These are phyloP conservation scores for Tulasnella sp. DNA, from an alignment of 768 basidiomycete species.

Conservation along the genomic window DNA sequence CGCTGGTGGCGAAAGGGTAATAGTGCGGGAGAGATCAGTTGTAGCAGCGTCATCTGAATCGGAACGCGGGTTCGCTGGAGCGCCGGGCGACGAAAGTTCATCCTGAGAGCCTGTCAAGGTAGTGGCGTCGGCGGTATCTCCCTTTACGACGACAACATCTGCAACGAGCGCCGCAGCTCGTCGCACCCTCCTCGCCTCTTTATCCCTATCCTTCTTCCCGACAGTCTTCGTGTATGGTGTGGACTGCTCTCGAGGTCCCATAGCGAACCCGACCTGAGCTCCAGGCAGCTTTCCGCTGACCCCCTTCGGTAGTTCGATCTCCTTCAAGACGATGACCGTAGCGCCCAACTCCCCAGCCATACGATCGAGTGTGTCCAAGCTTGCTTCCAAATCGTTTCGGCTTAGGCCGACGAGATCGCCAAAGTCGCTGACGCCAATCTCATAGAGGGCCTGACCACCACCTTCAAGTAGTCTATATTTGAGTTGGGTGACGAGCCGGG, in stretches of 20 bases:
- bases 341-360: slow-evolving; percentile 95
- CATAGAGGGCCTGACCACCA: slow-evolving; percentile 73
- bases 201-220: slow-evolving; percentile 1
- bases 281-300: neutral
- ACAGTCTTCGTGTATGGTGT: neutral
- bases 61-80: neutral
- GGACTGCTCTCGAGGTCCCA: neutral
- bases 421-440: slow-evolving; percentile 71
- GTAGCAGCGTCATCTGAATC: neutral
- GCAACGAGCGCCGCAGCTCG: slow-evolving; percentile 1
- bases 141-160: neutral
- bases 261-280: neutral
- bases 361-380: slow-evolving; percentile 75
- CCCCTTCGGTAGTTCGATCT: slow-evolving; percentile 51
- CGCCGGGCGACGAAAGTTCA: neutral
- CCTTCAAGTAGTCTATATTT: slow-evolving; percentile 90
- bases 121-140: neutral
- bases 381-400: slow-evolving; percentile 61
- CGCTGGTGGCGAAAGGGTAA: slow-evolving; percentile 1
- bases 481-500: slow-evolving; percentile 76
- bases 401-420: slow-evolving; percentile 76
- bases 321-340: slow-evolving; percentile 81
- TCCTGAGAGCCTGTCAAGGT: neutral
- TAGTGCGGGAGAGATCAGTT: neutral
- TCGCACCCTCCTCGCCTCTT: slow-evolving; percentile 5